phyloP scores from a whole-genome alignment of 139 green algal genomes.

The Coelastrella sp. region DNA sequence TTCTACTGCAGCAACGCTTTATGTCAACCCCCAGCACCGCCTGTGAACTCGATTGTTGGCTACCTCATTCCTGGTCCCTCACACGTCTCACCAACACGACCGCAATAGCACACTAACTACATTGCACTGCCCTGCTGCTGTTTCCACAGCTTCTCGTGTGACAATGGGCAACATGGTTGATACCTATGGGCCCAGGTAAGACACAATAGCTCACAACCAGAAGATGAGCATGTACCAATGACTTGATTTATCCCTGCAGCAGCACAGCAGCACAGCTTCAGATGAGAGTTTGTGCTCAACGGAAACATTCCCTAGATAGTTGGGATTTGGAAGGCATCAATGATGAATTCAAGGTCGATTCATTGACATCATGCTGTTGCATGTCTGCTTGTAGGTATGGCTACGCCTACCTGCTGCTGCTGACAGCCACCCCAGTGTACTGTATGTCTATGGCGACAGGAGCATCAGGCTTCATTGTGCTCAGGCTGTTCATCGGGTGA shows the following conservation, averaged over 20 bases:
- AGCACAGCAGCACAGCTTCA: no score
- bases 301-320: no score
- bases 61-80: no score
- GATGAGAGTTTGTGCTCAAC: no score
- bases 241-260: no score
- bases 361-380: constrained; percentile 28
- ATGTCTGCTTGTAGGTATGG: constrained; percentile 35
- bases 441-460: constrained; percentile 74
- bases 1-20: no score
- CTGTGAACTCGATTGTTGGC: no score
- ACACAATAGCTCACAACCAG: not conserved
- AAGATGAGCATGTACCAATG: no score
- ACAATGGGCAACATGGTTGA: constrained; percentile 66
- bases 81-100: no score
- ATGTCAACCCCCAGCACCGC: no score
- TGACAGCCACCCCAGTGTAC: constrained; percentile 71
- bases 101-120: not conserved
- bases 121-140: constrained; percentile 55
- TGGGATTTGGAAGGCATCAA: no score
- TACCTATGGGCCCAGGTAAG: constrained; percentile 39
- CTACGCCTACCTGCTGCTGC: constrained; percentile 14
- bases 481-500: constrained; percentile 82
- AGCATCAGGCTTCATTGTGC: constrained; percentile 72
- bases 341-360: no score
- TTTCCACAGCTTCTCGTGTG: constrained; percentile 63